Evolutionary conservation across 73 alveolate species (phyloP), one percentile per base, ranked within the genome.

Genomic region (Paramecium tetraurelia): DNA sequence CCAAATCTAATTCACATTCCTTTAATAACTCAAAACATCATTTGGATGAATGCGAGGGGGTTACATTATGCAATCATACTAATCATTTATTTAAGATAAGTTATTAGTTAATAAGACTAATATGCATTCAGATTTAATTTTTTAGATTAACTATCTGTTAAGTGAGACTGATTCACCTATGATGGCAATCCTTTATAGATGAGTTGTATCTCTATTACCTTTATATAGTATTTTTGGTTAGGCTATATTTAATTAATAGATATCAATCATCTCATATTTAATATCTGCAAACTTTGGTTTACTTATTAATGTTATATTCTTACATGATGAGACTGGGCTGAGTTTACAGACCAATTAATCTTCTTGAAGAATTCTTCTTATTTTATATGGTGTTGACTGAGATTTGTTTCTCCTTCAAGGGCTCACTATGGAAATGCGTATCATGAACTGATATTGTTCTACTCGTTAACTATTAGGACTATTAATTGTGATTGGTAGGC

Each of bases 1-100:
- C 53, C 53, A 72, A 16, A 72, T 72, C 33, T 72, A 16, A 72
- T 33, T 72, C 11, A 35, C 11, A 72, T 72, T 72, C 21, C 59
- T 1, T 72, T 38, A 35, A 43, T 38, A 72, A 36, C 59, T 36
- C 31, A 72, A 72, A 16, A 72, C 14, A 12, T 72, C 86, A 36
- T 72, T 72, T 0, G 59, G 59, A 14, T 3, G 11, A 33, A 72
- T 72, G 18, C 35, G 33, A 12, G 31, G n/a, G 12, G 86, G 35
- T 72, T 72, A n/a, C 16, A 72, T 72, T 33, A 72, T 18, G 10
- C 57, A 72, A 72, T 72, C 86, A 72, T 35, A 72, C 46, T 72
- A 40, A 36, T 72, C 63, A 36, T 38, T 38, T 72, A 72, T 72
- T 3, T 72, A 21, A 18, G 86, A 72, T 38, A 16, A 29, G 40